Conservation (phyloP, 1,284 basidiomycete species). For the Pascua guehoae region DNA sequence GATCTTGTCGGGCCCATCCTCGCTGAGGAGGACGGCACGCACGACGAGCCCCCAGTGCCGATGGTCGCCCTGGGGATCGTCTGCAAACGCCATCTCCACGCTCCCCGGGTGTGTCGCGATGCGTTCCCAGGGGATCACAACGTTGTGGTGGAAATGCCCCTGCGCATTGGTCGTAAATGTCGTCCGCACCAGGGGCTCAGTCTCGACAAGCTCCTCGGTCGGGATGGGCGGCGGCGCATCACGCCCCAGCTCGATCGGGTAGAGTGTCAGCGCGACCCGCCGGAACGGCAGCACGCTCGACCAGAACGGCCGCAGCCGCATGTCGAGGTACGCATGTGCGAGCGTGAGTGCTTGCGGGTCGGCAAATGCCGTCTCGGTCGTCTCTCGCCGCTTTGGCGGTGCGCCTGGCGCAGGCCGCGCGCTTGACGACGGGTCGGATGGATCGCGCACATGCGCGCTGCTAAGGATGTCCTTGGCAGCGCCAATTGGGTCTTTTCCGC, state of each 20-base stretch:
- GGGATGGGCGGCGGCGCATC: slow-evolving; percentile 8
- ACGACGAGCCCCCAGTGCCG: slow-evolving; percentile 21
- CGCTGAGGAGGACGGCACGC: slow-evolving; percentile 20
- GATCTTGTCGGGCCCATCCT: slow-evolving; percentile 8
- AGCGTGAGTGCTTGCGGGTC: slow-evolving; percentile 50
- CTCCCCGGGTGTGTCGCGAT: slow-evolving; percentile 61
- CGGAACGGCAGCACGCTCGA: slow-evolving; percentile 35
- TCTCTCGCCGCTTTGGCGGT: background rate
- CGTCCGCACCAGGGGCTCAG: slow-evolving; percentile 54
- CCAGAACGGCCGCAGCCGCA: slow-evolving; percentile 68
- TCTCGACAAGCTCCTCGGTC: slow-evolving; percentile 29
- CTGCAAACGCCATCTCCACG: slow-evolving; percentile 59
- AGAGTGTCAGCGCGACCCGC: slow-evolving; percentile 32
- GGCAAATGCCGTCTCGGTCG: slow-evolving; percentile 26
- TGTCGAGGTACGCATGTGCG: slow-evolving; percentile 67
- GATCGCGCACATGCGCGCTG: too few species aligned
- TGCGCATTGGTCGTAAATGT: slow-evolving; percentile 61
- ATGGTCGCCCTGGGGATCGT: slow-evolving; percentile 51
- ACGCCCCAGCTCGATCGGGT: slow-evolving; percentile 19
- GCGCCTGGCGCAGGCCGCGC: background rate
- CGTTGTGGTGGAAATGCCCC: slow-evolving; percentile 65
- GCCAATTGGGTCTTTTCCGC: too few species aligned
- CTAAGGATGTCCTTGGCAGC: too few species aligned
- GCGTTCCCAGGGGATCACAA: slow-evolving; percentile 64
- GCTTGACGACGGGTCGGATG: background rate